A percentile compares a stretch with the other conserved stretches of the same genome.
Conservation (phyloP, 345 rosid species). For the Firmiana major region DNA sequence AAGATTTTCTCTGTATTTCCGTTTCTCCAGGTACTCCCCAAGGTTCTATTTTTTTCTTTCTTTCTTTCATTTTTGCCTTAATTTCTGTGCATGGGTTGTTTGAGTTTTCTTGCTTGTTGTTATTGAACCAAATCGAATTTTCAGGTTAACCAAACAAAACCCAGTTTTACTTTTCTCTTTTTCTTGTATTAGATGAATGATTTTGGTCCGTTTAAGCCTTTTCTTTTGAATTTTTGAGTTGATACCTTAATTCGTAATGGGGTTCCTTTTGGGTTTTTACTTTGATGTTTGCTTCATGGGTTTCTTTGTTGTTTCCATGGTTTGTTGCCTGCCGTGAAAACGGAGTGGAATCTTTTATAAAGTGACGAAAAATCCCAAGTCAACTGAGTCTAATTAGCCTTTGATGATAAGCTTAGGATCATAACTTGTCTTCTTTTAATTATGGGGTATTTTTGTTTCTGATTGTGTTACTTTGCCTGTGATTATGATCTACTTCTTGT, state of each 20-base stretch:
- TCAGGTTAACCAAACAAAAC: background rate
- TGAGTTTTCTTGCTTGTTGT: background rate
- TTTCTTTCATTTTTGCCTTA: background rate
- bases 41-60: background rate
- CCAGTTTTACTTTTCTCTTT: background rate
- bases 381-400: background rate
- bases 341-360: background rate
- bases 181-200: background rate
- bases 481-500: background rate
- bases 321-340: constrained; percentile 19
- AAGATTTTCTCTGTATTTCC: constrained; percentile 1
- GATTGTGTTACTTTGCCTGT: background rate
- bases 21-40: constrained; percentile 10
- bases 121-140: background rate
- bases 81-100: background rate
- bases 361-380: background rate
- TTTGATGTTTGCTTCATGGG: constrained; percentile 5
- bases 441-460: background rate
- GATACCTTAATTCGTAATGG: background rate
- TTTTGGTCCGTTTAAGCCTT: background rate
- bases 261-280: background rate
- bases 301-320: constrained; percentile 11
- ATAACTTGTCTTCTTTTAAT: background rate
- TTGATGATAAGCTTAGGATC: background rate
- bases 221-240: background rate